A percentile compares a stretch with the other conserved stretches of the same genome.
These are phyloP conservation scores for Samsoniella hepiali DNA, from an alignment of 2,329 filamentous ascomycete genomes.

Conservation along the genomic window DNA sequence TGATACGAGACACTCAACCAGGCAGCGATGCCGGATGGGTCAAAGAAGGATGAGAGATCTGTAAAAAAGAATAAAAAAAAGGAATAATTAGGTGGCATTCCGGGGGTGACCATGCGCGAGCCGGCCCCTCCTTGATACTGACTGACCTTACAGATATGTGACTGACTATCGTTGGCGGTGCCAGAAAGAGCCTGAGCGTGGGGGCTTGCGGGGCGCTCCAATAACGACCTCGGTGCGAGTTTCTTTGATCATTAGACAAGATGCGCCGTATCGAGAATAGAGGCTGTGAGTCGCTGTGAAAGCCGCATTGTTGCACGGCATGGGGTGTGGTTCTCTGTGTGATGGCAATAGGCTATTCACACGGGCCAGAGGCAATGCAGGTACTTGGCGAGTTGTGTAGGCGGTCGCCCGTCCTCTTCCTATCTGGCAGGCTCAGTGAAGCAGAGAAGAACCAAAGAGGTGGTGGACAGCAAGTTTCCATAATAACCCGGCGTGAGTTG, in stretches of 20 bases:
- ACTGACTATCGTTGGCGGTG: constrained; percentile 11
- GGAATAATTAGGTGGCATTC: constrained; percentile 16
- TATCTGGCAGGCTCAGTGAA: neutral
- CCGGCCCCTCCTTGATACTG: constrained; percentile 17
- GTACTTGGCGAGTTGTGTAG: neutral
- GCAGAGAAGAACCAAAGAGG: constrained; percentile 5
- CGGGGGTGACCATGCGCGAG: constrained; percentile 3
- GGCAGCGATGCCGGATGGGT: neutral
- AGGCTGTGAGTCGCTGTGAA: neutral
- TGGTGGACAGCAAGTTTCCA: neutral
- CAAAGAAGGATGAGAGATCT: constrained; percentile 13
- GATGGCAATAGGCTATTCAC: neutral
- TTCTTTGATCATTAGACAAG: constrained; percentile 3
- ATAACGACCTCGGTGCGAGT: constrained; percentile 10
- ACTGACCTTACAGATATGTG: constrained; percentile 9
- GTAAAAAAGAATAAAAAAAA: constrained; percentile 6
- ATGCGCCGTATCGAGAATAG: constrained; percentile 8
- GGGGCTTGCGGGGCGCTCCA: constrained; percentile 13
- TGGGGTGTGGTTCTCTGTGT: neutral
- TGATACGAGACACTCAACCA: constrained; percentile 9
- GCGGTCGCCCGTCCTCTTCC: neutral
- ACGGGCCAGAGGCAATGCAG: neutral
- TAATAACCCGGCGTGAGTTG: constrained; percentile 7
- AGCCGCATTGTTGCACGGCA: constrained; percentile 5
- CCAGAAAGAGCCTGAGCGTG: constrained; percentile 11